Evolutionary conservation across 148 eudicot species (phyloP).

Genomic region (Polygonum aviculare): DNA sequence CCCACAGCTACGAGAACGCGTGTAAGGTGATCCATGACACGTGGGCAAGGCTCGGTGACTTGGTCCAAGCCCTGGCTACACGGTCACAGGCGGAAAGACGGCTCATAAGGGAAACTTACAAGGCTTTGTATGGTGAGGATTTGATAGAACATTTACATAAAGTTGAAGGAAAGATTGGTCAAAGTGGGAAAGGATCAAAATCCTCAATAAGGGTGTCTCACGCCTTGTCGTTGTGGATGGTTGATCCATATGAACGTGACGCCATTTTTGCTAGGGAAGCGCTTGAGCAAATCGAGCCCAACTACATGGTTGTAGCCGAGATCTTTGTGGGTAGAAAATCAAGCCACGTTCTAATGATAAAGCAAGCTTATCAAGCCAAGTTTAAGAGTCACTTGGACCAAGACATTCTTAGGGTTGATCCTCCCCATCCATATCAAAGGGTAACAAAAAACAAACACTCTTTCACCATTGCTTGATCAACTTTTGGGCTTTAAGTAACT

Average conservation of each 20-base stretch:
- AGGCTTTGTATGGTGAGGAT: constrained; percentile 48
- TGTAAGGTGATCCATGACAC: constrained; percentile 57
- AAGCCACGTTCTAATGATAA: constrained; percentile 53
- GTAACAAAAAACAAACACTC: constrained; percentile 18
- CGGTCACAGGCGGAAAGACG: constrained; percentile 27
- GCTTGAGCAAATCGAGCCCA: constrained; percentile 25
- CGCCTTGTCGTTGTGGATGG: constrained; percentile 40
- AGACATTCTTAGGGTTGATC: constrained; percentile 52
- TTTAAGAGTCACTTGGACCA: constrained; percentile 48
- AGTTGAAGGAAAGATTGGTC: constrained; percentile 2
- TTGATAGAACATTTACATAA: constrained; percentile 17
- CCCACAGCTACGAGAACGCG: constrained; percentile 24
- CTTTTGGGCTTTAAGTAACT: background rate
- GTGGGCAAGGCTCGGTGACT: constrained; percentile 19
- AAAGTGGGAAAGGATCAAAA: constrained; percentile 18
- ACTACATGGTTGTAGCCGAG: constrained; percentile 48
- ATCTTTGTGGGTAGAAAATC: constrained; percentile 68
- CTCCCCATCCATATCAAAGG: constrained; percentile 71
- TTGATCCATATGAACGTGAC: constrained; percentile 45
- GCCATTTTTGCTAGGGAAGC: constrained; percentile 60
- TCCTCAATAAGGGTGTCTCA: constrained; percentile 6
- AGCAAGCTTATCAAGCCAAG: constrained; percentile 49
- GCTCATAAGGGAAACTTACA: constrained; percentile 39
- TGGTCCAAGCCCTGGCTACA: constrained; percentile 24
- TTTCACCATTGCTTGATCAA: background rate